phyloP scores from a whole-genome alignment of 2,329 filamentous ascomycete species.

The Clarireedia monteithiana region DNA sequence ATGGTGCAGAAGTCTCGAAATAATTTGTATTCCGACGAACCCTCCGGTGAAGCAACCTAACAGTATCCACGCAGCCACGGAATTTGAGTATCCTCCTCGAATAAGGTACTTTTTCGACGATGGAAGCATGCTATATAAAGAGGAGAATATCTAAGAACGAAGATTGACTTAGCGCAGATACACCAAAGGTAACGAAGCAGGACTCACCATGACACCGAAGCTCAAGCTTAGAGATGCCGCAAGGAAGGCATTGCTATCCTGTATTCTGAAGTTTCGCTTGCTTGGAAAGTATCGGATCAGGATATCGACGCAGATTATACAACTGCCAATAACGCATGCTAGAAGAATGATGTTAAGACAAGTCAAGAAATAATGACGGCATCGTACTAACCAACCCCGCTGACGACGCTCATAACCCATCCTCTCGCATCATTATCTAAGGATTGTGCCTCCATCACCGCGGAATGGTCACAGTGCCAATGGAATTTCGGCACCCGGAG shows the following conservation, averaged over 20 bases:
- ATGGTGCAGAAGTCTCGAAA: slow-evolving; percentile 65
- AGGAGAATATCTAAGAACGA: slow-evolving; percentile 69
- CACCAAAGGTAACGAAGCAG: not conserved
- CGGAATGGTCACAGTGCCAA: too few relatives aligned
- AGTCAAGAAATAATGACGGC: not conserved
- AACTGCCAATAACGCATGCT: slow-evolving; percentile 66
- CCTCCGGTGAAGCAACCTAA: slow-evolving; percentile 64
- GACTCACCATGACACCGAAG: slow-evolving; percentile 86
- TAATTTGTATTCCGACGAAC: slow-evolving; percentile 65
- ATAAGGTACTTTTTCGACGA: slow-evolving; percentile 73
- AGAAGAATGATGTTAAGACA: not conserved
- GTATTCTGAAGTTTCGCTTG: slow-evolving; percentile 72
- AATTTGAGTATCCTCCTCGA: slow-evolving; percentile 58
- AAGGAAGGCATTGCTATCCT: slow-evolving; percentile 82
- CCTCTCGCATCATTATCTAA: slow-evolving; percentile 78
- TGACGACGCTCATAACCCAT: slow-evolving; percentile 88
- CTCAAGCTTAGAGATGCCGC: slow-evolving; percentile 85
- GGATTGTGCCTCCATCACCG: slow-evolving; percentile 14
- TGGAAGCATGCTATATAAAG: slow-evolving; percentile 87
- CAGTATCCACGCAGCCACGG: slow-evolving; percentile 59
- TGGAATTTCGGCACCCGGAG: too few relatives aligned
- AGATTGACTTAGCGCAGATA: not conserved
- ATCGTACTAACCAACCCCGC: slow-evolving; percentile 53
- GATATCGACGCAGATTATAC: slow-evolving; percentile 80
- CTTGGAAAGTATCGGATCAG: slow-evolving; percentile 66